phyloP scores from a whole-genome alignment of 2,329 filamentous ascomycete species.

The Alternaria incomplexa region DNA sequence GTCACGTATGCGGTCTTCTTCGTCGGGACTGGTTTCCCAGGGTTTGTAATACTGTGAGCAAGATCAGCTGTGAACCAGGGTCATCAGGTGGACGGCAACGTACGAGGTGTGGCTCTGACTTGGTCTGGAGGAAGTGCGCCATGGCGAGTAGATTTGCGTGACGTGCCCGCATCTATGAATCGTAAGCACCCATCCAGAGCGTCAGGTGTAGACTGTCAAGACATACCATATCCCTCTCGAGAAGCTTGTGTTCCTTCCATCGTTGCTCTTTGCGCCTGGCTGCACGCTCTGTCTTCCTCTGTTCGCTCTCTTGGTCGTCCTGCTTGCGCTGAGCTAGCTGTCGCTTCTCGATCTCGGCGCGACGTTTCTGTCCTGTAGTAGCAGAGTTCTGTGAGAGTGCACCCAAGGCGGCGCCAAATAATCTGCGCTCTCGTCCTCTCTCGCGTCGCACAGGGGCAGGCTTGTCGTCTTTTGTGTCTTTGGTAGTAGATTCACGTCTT shows the following conservation, averaged over 20 bases:
- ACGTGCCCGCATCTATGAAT: slow-evolving; percentile 70
- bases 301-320: slow-evolving; percentile 74
- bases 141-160: slow-evolving; percentile 74
- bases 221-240: slow-evolving; percentile 77
- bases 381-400: slow-evolving; percentile 75
- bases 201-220: neutral
- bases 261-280: slow-evolving; percentile 67
- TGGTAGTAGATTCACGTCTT: slow-evolving; percentile 20
- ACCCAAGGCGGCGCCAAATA: slow-evolving; percentile 83
- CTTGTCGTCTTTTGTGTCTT: slow-evolving; percentile 27
- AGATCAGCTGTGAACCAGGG: slow-evolving; percentile 22
- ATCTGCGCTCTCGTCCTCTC: slow-evolving; percentile 79
- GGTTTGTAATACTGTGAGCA: slow-evolving; percentile 78
- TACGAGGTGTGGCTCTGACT: slow-evolving; percentile 74
- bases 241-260: slow-evolving; percentile 72
- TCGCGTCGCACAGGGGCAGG: slow-evolving; percentile 61
- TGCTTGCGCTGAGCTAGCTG: slow-evolving; percentile 77
- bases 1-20: slow-evolving; percentile 72
- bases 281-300: slow-evolving; percentile 68
- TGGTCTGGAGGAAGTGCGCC: slow-evolving; percentile 77
- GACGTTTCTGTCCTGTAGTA: slow-evolving; percentile 68
- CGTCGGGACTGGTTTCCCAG: slow-evolving; percentile 72
- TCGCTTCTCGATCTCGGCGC: slow-evolving; percentile 80
- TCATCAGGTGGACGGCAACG: slow-evolving; percentile 42
- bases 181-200: slow-evolving; percentile 18